Conservation (phyloP, 2,329 filamentous ascomycete species). For the Colletotrichum somersetense region DNA sequence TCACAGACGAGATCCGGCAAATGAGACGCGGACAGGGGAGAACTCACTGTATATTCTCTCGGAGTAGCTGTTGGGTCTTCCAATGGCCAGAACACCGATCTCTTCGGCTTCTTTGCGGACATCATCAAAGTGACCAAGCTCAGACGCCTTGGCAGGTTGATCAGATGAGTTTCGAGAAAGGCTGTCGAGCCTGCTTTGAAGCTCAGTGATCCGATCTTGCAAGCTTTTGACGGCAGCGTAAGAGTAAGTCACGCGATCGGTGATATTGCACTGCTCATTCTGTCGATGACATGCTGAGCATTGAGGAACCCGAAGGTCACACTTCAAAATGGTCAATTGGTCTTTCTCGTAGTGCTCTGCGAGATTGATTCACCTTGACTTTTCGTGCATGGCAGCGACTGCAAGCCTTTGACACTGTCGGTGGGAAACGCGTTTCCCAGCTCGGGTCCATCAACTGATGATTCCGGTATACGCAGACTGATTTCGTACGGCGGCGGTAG, state of each 20-base stretch:
- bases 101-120: conserved; percentile 45
- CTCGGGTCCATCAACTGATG: conserved; percentile 21
- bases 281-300: conserved; percentile 40
- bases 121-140: conserved; percentile 14
- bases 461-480: too few relatives aligned
- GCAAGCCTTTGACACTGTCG: conserved; percentile 39
- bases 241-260: conserved; percentile 42
- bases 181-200: conserved; percentile 26
- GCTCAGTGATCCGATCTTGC: conserved; percentile 25
- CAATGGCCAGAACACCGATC: conserved; percentile 44
- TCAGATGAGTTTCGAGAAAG: background rate
- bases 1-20: background rate
- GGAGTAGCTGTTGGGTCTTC: conserved; percentile 36
- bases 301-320: conserved; percentile 47
- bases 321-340: conserved; percentile 29
- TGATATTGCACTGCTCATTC: conserved; percentile 42
- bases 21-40: too few relatives aligned
- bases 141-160: background rate
- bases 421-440: conserved; percentile 29
- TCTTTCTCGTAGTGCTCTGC: background rate
- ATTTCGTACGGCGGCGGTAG: background rate
- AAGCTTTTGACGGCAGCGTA: conserved; percentile 38
- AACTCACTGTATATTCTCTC: conserved; percentile 44
- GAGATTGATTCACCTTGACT: conserved; percentile 44
- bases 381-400: conserved; percentile 42